Evolutionary conservation across 345 rosid genomes (phyloP), one percentile per base, ranked within the genome.

Genomic region (Citrus reticulata): DNA sequence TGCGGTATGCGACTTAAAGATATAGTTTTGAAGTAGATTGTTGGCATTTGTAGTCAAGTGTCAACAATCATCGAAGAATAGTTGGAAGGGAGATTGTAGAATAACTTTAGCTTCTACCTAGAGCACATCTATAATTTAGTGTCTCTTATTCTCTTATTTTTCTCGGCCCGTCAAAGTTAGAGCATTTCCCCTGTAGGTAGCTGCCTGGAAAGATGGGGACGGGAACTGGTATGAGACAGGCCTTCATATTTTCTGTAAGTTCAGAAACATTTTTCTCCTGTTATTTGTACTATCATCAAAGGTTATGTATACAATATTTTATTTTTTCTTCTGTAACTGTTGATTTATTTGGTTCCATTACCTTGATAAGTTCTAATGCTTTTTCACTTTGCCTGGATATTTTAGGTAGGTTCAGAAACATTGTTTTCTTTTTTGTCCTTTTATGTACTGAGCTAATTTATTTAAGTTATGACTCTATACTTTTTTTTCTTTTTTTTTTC

Each of bases 201-300:
- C 97, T 81, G 99, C 98, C 20, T 93, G 99, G 99, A 92, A 90
- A 84, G 97, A 93, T 86, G 89, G 87, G 46, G 95, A 93, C 82
- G 98, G 97, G 66, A 98, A 95, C 80, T 93, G 99, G 95, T 92
- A 93, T 39, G 98, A 93, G 83, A 95, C 97, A 58, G 96, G 98
- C 34, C 82, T 95, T 81, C 99, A 95, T 84, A 93, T 93, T 83
- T 95, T 95, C 85, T 95, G 98, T 95, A 88, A 93, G 98, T 84
- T 65, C 27, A 37, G 1, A 25, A 29, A 9, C 17, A 61, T 16
- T 74, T 32, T 27, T 17, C 20, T 32, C 1, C 32, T 27, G 0
- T 4, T 61, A n/a, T 69, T 6, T 24, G 30, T 7, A 42, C 13
- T 68, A 0, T 46, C 24, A 17, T 51, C 20, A n/a, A 7, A 51